Base-by-base conservation (phyloP, 2,329 filamentous ascomycete genomes). In the Paecilomyces niveus region DNA sequence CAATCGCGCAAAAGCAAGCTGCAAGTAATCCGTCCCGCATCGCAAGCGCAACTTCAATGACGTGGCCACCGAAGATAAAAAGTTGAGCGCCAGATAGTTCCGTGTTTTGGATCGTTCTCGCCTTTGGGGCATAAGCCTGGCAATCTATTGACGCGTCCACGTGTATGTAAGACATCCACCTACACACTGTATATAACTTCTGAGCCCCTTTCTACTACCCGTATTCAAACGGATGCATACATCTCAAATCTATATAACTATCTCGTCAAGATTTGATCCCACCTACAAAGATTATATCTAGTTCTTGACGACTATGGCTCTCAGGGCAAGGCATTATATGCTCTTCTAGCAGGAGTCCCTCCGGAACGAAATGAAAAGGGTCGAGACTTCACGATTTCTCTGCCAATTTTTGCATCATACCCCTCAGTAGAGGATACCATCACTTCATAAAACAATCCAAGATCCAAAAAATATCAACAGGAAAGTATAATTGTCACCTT, bases 21-120 rank as follows among this genome's bases (percentile, higher is more conserved):
- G 22, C 21, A 29, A 24, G 54, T 55, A 35, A 24, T 45, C 54
- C 39, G 53, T 60, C 57, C 57, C 61, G 64, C 59, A 63, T 62
- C 58, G 58, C 56, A 64, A 62, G 67, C 65, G 63, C 65, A 68
- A 64, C 59, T 61, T 33, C 60, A 58, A 65, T 73, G 70, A 72
- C 70, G 70, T 73, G 70, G 69, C 70, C 69, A 64, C 62, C 62
- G 53, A 60, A 58, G 59, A 62, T 54, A 58, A 63, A 60, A 60
- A 59, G 53, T 56, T 63, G 54, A 53, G 45, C 63, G 64, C 56
- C 60, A 60, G 65, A 55, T 62, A 59, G 59, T 60, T 61, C 58
- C 61, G 62, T 68, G 62, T 64, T 59, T 63, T 63, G 54, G 63
- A 61, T 21, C 64, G 58, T 58, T 56, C 52, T 64, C 57, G 24